Base-by-base conservation (phyloP, 148 eudicot genomes). In the Mesembryanthemum crystallinum region DNA sequence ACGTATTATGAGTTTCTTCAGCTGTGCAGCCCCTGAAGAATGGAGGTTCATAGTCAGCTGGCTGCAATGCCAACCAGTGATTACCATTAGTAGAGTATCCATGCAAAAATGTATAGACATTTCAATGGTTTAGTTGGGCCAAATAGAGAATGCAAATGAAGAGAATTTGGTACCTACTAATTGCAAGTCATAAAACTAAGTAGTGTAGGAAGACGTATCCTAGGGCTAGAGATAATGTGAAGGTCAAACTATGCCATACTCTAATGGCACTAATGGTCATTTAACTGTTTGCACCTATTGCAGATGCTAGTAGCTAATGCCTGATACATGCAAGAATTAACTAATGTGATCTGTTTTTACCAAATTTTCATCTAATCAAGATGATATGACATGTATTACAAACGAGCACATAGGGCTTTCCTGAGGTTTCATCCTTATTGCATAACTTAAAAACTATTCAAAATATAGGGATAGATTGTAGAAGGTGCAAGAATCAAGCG, bases 21-120 rank as follows among this genome's bases (percentile, higher is more conserved):
- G 88, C 88, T 45, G 91, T 88, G 85, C 94, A 94, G 76, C 90
- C 83, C 87, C 91, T 88, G 82, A 95, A 95, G 81, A 90, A 95
- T 66, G 97, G 98, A 65, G 98, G 98, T 85, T 95, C 98, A 76
- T 95, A 95, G 81, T 95, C 94, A 66, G 73, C 77, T 47, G 97
- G 97, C 94, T 92, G 91, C 85, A 86, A 79, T 65, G 72, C 66
- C 59, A 79, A 8, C 52, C 24, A 33, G 21, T 10, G 18, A 17
- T 12, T 4, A 35, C 1, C 42, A 49, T 24, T 33, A 3, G 15
- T 28, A 18, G n/a, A n/a, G 23, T 24, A 65, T 5, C 39, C 0
- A 24, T 0, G 5, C 9, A 13, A 43, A 58, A 64, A 27, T 25
- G 24, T 27, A 20, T n/a, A 47, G 14, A 45, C 14, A 45, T 45